Evolutionary conservation across 768 basidiomycete species (phyloP), one percentile per base, ranked within the genome.

Genomic region (Podaxis pistillaris): DNA sequence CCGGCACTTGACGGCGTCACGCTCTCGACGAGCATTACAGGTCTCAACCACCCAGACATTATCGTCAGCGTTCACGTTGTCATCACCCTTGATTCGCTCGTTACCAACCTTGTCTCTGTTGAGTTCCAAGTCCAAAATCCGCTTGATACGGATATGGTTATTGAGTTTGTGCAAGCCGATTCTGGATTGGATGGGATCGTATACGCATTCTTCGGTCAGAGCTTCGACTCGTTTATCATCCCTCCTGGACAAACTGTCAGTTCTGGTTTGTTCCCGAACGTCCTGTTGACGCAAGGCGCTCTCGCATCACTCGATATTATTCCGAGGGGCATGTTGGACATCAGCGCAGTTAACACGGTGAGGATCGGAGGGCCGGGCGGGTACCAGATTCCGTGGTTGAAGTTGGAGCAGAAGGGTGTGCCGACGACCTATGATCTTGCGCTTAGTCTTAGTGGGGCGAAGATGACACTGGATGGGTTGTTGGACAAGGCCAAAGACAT

Each of bases 381-480:
- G 17, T 90, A 90, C 67, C 75, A 77, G 62, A 70, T 89, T 47
- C 88, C 89, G 11, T 90, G 86, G 87, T 71, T 90, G 64, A 80
- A 88, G 56, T 75, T 89, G 55, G 71, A 75, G 37, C 86, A 89
- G 70, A 73, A 71, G 44, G 66, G 69, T 50, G 86, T 89, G 6
- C 80, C 85, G 13, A 84, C 86, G 33, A 64, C 69, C 8, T 90
- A 88, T 64, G 57, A 67, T 26, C 65, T 81, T n/a, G 67, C 64
- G 4, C 68, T 79, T 15, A 63, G 46, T 13, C 33, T 62, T 61
- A 3, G 58, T 60, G 12, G 28, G n/a, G 63, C 64, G 6, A 58
- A 8, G 1, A 19, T 26, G 22, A 33, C 60, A 15, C 6, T 62
- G 30, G 54, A 37, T 22, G 71, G 64, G 68, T 71, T 58, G 63